Evolutionary conservation across 208 protist genomes (phyloP), one percentile per base, ranked within the genome.

Genomic region (Leptomonas pyrrhocoris): DNA sequence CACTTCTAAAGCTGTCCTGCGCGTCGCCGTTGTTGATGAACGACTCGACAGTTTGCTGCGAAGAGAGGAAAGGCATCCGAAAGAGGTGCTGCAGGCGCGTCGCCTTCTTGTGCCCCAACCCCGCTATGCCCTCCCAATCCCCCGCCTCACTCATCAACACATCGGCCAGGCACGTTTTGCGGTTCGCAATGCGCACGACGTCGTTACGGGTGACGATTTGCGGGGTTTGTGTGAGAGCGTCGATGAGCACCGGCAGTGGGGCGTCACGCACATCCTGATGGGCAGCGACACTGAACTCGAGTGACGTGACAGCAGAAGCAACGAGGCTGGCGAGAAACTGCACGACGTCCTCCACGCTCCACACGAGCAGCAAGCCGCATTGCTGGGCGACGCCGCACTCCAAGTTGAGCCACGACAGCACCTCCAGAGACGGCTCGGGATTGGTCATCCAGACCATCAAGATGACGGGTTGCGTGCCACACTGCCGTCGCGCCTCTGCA

Each of bases 141-240:
- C 48, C 34, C 13, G 79, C 72, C 6, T 76, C 70, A 36, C 74
- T 80, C 42, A 86, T 54, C 18, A 94, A 72, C 15, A 84, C 42
- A n/a, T 87, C 79, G 8, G 88, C 88, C 30, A 88, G 69, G 43
- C 78, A 81, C 6, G 54, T 71, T 31, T 84, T 80, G 21, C 84
- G 62, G 62, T 94, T 83, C n/a, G 74, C 71, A 15, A 86, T 69
- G 25, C 88, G 83, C 50, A 91, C 70, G 34, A 91, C 79, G 60
- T 94, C 88, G 43, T 68, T 79, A 28, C 84, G 73, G 6, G 74
- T 83, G 46, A 93, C 77, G 25, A 94, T 73, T 43, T 89, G 85
- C 18, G 88, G 88, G 2, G 85, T 88, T 67, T 94, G 88, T 15
- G 88, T 91, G 25, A 94, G 77, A 13, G 85, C 85, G 15, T 89